phyloP scores from a whole-genome alignment of 768 basidiomycete genomes.

The Tricholoma sp. region DNA sequence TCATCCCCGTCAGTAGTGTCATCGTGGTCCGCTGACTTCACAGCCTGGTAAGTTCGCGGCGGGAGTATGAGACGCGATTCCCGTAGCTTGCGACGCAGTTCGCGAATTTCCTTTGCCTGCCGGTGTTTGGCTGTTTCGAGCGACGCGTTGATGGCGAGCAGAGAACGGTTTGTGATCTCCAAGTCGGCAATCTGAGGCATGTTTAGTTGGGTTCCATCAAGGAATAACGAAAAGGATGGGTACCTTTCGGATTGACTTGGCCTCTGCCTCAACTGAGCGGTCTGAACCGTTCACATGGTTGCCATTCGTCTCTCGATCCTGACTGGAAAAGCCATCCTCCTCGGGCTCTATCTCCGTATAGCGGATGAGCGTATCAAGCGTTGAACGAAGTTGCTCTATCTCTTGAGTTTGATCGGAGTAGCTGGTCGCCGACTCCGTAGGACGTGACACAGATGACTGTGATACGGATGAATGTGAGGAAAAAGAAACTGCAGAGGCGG shows the following conservation, averaged over 20 bases:
- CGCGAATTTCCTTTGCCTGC: conserved; percentile 82
- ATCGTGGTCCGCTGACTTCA: conserved; percentile 43
- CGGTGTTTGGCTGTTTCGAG: conserved; percentile 76
- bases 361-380: conserved; percentile 38
- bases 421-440: conserved; percentile 33
- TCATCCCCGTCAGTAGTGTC: conserved; percentile 42
- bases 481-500: conserved; percentile 64
- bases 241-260: conserved; percentile 88
- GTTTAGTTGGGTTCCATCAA: neutral
- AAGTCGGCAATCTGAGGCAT: conserved; percentile 76
- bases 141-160: conserved; percentile 79
- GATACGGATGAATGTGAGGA: conserved; percentile 76
- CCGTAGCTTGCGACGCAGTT: conserved; percentile 75
- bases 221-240: neutral
- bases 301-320: conserved; percentile 25
- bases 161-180: conserved; percentile 84
- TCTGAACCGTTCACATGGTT: conserved; percentile 32
- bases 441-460: conserved; percentile 40
- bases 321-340: conserved; percentile 21
- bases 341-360: conserved; percentile 26
- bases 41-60: conserved; percentile 52
- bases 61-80: conserved; percentile 79
- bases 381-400: conserved; percentile 25
- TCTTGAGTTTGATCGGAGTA: conserved; percentile 18
- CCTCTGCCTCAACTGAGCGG: conserved; percentile 59